Evolutionary conservation across 352 stramenopile genomes (phyloP).

Genomic region (Phytophthora pluvialis): DNA sequence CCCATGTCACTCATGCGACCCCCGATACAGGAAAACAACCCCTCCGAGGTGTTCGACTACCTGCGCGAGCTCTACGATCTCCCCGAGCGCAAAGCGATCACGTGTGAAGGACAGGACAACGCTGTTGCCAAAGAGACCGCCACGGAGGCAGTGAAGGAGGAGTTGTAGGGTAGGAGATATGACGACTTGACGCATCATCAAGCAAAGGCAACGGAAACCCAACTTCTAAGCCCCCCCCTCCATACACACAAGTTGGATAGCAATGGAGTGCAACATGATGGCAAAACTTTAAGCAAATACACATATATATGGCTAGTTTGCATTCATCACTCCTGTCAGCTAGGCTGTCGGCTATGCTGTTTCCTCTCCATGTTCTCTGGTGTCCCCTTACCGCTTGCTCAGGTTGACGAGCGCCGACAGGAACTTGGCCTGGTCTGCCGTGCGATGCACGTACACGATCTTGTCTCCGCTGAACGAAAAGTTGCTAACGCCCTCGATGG

Average conservation of each 20-base stretch:
- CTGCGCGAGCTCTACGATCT: constrained; percentile 61
- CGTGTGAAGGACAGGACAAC: constrained; percentile 34
- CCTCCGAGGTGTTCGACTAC: constrained; percentile 69
- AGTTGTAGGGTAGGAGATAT: constrained; percentile 39
- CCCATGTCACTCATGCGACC: background rate
- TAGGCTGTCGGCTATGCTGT: background rate
- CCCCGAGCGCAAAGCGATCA: constrained; percentile 35
- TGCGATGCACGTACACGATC: constrained; percentile 89
- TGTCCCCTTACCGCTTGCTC: constrained; percentile 62
- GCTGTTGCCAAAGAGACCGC: constrained; percentile 7
- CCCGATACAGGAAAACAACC: constrained; percentile 53
- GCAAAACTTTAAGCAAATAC: constrained; percentile 21
- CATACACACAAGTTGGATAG: background rate
- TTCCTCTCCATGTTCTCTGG: background rate
- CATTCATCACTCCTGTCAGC: constrained; percentile 18
- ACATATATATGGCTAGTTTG: constrained; percentile 38
- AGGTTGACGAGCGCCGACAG: constrained; percentile 79
- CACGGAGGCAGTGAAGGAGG: constrained; percentile 52
- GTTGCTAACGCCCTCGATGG: constrained; percentile 88
- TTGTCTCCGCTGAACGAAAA: constrained; percentile 90
- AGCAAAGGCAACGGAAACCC: too few relatives aligned
- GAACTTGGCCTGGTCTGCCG: constrained; percentile 90
- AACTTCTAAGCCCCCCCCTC: too few relatives aligned
- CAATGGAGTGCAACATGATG: background rate
- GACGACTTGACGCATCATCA: background rate